These are phyloP conservation scores for Termitomyces eurrhizus DNA, from an alignment of 768 basidiomycete species.

Conservation along the genomic window DNA sequence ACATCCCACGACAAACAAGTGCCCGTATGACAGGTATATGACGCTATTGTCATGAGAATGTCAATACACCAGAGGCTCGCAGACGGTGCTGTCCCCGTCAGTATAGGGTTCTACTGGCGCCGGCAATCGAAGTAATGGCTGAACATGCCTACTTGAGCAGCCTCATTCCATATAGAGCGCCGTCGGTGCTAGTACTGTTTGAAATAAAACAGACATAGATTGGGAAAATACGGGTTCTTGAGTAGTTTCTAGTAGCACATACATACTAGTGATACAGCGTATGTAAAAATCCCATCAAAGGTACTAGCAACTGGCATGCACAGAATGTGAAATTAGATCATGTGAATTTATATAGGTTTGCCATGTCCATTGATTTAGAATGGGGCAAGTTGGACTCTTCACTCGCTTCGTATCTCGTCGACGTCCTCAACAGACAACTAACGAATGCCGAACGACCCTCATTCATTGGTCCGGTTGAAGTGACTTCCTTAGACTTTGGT, in stretches of 20 bases:
- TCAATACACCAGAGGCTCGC: neutral
- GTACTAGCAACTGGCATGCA: neutral
- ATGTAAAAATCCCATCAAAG: neutral
- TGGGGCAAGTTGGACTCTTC: constrained; percentile 80
- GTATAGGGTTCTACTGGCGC: too few relatives aligned
- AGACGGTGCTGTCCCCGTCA: neutral
- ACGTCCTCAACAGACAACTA: constrained; percentile 78
- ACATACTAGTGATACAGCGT: neutral
- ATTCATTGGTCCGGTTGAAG: constrained; percentile 89
- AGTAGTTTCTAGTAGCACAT: neutral
- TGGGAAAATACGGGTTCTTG: neutral
- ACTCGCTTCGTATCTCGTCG: constrained; percentile 65
- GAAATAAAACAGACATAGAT: neutral
- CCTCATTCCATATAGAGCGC: neutral
- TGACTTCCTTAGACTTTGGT: constrained; percentile 88
- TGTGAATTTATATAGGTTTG: neutral
- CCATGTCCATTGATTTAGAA: constrained; percentile 94
- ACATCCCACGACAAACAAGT: constrained; percentile 38
- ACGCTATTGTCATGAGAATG: neutral
- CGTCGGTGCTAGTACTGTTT: neutral
- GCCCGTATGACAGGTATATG: constrained; percentile 4
- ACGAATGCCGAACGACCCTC: constrained; percentile 71
- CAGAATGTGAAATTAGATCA: neutral
- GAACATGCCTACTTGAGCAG: neutral
- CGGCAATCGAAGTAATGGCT: neutral